Evolutionary conservation across 2,329 filamentous ascomycete genomes (phyloP).

Genomic region (Chrysosporium keratinophilum): DNA sequence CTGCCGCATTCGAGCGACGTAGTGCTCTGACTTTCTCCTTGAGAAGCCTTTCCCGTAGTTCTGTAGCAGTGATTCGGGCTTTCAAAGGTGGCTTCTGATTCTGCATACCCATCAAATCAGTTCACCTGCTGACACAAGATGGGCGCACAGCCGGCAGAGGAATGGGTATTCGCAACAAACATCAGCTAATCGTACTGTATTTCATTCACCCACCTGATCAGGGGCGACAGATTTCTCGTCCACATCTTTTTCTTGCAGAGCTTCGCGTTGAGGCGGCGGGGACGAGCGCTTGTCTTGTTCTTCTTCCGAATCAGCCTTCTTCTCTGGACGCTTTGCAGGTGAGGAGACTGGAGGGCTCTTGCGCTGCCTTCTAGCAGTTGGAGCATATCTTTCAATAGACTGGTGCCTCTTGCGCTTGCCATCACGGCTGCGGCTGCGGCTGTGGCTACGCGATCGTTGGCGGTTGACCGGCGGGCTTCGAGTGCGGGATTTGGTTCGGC

Average conservation of each 20-base stretch:
- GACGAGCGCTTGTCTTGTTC: constrained; percentile 20
- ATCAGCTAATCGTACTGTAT: constrained; percentile 1
- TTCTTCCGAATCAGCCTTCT: constrained; percentile 31
- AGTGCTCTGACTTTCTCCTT: constrained; percentile 31
- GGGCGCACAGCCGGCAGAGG: neutral
- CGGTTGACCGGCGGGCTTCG: constrained; percentile 25
- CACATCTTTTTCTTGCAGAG: constrained; percentile 6
- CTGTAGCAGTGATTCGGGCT: constrained; percentile 24
- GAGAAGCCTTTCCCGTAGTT: constrained; percentile 30
- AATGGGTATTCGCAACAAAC: constrained; percentile 9
- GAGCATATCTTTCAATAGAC: constrained; percentile 39
- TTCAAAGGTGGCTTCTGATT: constrained; percentile 12
- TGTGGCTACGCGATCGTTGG: constrained; percentile 25
- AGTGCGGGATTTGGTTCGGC: constrained; percentile 21
- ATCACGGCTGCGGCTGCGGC: constrained; percentile 21
- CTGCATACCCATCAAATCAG: constrained; percentile 16
- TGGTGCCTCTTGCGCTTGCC: constrained; percentile 35
- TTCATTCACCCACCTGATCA: constrained; percentile 27
- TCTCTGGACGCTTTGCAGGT: constrained; percentile 35
- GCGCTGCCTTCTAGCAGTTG: constrained; percentile 32
- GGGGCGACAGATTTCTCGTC: constrained; percentile 11
- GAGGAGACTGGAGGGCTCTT: constrained; percentile 36
- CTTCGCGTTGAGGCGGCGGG: constrained; percentile 17
- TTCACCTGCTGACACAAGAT: constrained; percentile 7
- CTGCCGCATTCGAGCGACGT: constrained; percentile 22